Evolutionary conservation across 108 stramenopile species (phyloP).

Genomic region (Seminavis robusta): DNA sequence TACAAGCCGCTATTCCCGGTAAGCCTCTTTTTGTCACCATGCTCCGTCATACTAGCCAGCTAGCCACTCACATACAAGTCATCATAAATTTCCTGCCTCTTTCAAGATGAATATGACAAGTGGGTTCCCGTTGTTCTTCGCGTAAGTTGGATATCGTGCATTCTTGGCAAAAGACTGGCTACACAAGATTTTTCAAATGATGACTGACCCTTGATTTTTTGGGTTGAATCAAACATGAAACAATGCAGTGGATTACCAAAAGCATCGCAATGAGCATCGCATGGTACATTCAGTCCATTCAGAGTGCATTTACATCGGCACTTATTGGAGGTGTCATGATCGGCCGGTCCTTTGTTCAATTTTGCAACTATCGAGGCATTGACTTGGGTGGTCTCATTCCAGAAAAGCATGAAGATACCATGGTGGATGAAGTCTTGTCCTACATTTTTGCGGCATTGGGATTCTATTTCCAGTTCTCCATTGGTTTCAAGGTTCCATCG

Average conservation of each 20-base stretch:
- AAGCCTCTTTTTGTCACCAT: no score
- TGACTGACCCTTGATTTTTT: neutral
- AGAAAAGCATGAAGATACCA: constrained; percentile 65
- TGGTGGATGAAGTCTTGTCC: constrained; percentile 77
- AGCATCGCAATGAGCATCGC: constrained; percentile 86
- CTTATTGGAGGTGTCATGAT: constrained; percentile 88
- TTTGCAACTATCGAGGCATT: constrained; percentile 30
- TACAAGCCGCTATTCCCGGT: constrained; percentile 53
- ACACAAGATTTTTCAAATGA: neutral
- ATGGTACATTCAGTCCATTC: constrained; percentile 85
- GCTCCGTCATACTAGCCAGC: no score
- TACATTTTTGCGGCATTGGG: constrained; percentile 84
- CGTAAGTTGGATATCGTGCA: no score
- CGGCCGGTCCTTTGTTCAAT: constrained; percentile 58
- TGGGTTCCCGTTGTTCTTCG: constrained; percentile 75
- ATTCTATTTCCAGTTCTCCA: constrained; percentile 76
- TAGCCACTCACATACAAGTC: no score
- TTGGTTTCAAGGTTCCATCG: constrained; percentile 78
- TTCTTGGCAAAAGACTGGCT: neutral
- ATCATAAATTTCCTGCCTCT: no score
- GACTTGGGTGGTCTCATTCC: constrained; percentile 43
- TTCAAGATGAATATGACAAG: constrained; percentile 82
- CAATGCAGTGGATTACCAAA: constrained; percentile 64
- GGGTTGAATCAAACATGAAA: neutral
- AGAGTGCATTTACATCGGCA: constrained; percentile 85